Evolutionary conservation across 495 filamentous ascomycete genomes (phyloP).

Genomic region (Aspergillus nanangensis): DNA sequence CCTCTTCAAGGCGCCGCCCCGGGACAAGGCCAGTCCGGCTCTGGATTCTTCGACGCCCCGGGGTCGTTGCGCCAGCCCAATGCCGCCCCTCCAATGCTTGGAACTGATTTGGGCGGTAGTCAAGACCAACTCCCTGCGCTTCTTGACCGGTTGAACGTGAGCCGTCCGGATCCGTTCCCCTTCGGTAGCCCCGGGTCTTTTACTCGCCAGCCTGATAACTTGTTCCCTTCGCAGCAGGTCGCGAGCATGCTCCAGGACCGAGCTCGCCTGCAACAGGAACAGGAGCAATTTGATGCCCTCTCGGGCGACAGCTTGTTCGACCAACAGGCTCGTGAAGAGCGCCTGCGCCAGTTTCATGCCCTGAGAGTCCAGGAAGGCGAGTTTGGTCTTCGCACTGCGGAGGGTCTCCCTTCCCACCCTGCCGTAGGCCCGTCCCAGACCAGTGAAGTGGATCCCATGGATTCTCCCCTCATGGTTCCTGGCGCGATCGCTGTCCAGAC

Average conservation of each 20-base stretch:
- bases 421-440: conserved; percentile 13
- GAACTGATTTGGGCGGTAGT: conserved; percentile 41
- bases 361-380: conserved; percentile 52
- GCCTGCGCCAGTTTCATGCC: conserved; percentile 61
- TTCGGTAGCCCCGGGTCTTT: conserved; percentile 46
- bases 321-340: conserved; percentile 50
- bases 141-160: conserved; percentile 56
- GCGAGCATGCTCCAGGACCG: conserved; percentile 56
- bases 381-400: conserved; percentile 34
- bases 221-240: conserved; percentile 55
- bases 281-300: conserved; percentile 53
- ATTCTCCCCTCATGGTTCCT: conserved; percentile 11
- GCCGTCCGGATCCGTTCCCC: conserved; percentile 47
- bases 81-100: conserved; percentile 48
- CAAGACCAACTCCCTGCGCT: conserved; percentile 59
- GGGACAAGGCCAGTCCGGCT: conserved; percentile 45
- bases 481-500: conserved; percentile 12
- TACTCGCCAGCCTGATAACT: conserved; percentile 50
- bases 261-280: conserved; percentile 57
- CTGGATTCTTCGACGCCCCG: conserved; percentile 69
- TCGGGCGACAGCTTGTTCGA: conserved; percentile 45
- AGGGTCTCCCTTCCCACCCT: conserved; percentile 41
- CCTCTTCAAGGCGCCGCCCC: conserved; percentile 66
- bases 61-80: conserved; percentile 37
- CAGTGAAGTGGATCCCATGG: conserved; percentile 12